Conservation (phyloP, 2,329 filamentous ascomycete species). For the Arthrobotrys pseudoclavata region DNA sequence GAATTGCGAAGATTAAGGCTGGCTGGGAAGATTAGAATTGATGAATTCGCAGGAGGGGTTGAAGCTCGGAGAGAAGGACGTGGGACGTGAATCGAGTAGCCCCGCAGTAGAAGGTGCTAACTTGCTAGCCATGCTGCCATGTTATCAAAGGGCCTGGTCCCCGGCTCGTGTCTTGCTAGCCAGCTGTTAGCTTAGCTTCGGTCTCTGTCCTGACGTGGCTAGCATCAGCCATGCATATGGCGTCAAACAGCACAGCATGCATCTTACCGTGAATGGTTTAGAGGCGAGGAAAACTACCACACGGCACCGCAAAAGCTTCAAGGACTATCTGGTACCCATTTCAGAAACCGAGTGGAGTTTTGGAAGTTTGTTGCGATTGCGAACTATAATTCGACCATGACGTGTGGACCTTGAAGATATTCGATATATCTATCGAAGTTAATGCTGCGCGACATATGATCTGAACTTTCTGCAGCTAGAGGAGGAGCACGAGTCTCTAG, state of each 20-base stretch:
- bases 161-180: slow-evolving; percentile 4
- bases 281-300: slow-evolving; percentile 14
- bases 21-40: slow-evolving; percentile 11
- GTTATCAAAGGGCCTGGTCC: slow-evolving; percentile 5
- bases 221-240: slow-evolving; percentile 37
- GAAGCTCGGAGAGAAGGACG: slow-evolving; percentile 17
- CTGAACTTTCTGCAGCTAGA: slow-evolving; percentile 9
- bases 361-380: slow-evolving; percentile 10
- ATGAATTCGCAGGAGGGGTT: slow-evolving; percentile 24
- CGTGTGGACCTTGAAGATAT: background rate
- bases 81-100: slow-evolving; percentile 29
- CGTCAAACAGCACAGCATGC: slow-evolving; percentile 40
- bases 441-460: slow-evolving; percentile 16
- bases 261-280: slow-evolving; percentile 30
- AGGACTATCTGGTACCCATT: slow-evolving; percentile 11
- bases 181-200: slow-evolving; percentile 13
- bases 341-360: background rate
- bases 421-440: slow-evolving; percentile 1
- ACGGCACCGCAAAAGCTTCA: slow-evolving; percentile 7
- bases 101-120: slow-evolving; percentile 25
- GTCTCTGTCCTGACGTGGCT: slow-evolving; percentile 53
- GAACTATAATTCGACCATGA: slow-evolving; percentile 7
- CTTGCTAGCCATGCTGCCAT: background rate
- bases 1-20: background rate
- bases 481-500: background rate